Percentiles rank a stretch among this genome's conserved stretches.
Evolutionary conservation across 805 yeast genomes (phyloP).

Genomic region (Schwanniomyces vanrijiae): DNA sequence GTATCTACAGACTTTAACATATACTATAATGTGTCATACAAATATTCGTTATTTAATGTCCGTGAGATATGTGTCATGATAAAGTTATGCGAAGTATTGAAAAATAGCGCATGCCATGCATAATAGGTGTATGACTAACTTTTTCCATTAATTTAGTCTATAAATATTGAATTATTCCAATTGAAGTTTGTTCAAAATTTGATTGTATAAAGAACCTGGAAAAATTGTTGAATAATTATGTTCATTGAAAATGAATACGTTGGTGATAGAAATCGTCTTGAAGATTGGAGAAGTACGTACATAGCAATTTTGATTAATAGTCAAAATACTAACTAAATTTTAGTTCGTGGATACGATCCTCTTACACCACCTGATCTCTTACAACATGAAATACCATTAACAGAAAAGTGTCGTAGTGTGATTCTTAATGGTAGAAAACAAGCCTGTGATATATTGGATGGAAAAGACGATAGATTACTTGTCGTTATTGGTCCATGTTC

Average conservation of each 20-base stretch:
- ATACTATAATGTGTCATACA: neutral
- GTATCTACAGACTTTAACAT: too few species aligned
- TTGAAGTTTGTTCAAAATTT: neutral
- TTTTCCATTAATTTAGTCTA: neutral
- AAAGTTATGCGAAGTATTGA: neutral
- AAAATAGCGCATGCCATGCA: neutral
- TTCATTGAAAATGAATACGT: constrained; percentile 80
- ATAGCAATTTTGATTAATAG: neutral
- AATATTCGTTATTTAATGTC: neutral
- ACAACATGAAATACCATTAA: constrained; percentile 79
- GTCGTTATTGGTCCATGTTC: constrained; percentile 97
- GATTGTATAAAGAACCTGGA: neutral
- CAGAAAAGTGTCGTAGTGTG: constrained; percentile 55
- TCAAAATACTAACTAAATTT: constrained; percentile 8
- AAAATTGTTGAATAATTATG: constrained; percentile 44
- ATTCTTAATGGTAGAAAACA: constrained; percentile 77
- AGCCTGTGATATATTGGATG: constrained; percentile 70
- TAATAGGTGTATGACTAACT: neutral
- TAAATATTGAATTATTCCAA: neutral
- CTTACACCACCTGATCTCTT: constrained; percentile 92
- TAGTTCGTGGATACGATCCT: constrained; percentile 83
- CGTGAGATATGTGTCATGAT: neutral
- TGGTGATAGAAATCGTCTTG: constrained; percentile 77
- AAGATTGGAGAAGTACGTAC: constrained; percentile 52
- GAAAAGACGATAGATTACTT: constrained; percentile 82